Conservation (phyloP, 768 basidiomycete genomes). For the Lactarius sp. region DNA sequence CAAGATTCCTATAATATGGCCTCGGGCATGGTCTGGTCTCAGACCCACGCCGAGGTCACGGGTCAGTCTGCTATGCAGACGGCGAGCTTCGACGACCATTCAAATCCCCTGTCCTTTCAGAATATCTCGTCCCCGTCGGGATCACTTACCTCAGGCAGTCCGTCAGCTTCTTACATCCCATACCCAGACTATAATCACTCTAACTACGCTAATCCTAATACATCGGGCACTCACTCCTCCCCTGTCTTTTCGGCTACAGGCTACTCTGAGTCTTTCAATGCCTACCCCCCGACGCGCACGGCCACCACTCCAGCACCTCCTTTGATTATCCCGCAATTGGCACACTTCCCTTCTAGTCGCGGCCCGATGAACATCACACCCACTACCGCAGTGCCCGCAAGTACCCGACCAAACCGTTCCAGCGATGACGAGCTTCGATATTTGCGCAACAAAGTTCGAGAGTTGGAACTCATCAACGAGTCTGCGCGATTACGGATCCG, state of each 20-base stretch:
- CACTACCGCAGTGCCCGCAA: conserved; percentile 24
- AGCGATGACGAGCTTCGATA: conserved; percentile 48
- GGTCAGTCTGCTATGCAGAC: conserved; percentile 16
- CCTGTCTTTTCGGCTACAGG: conserved; percentile 21
- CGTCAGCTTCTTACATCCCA: conserved; percentile 24
- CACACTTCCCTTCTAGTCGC: conserved; percentile 28
- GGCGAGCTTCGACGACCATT: conserved; percentile 18
- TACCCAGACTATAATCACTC: conserved; percentile 25
- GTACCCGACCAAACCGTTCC: conserved; percentile 27
- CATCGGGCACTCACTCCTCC: conserved; percentile 17
- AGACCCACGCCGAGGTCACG: conserved; percentile 17
- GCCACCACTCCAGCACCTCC: not conserved
- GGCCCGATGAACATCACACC: conserved; percentile 28
- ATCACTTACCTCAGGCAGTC: conserved; percentile 22
- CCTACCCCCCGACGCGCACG: conserved; percentile 21
- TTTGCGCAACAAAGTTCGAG: conserved; percentile 53
- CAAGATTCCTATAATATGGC: conserved; percentile 27
- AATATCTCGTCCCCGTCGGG: conserved; percentile 21
- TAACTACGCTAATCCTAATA: conserved; percentile 24
- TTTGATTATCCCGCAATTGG: conserved; percentile 26
- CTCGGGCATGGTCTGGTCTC: conserved; percentile 27
- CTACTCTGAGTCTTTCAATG: conserved; percentile 24
- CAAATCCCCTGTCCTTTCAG: conserved; percentile 22
- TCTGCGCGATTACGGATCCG: conserved; percentile 44
- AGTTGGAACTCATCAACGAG: conserved; percentile 59